phyloP scores from a whole-genome alignment of 2,329 filamentous ascomycete species.

The Aspergillus pseudotamarii region DNA sequence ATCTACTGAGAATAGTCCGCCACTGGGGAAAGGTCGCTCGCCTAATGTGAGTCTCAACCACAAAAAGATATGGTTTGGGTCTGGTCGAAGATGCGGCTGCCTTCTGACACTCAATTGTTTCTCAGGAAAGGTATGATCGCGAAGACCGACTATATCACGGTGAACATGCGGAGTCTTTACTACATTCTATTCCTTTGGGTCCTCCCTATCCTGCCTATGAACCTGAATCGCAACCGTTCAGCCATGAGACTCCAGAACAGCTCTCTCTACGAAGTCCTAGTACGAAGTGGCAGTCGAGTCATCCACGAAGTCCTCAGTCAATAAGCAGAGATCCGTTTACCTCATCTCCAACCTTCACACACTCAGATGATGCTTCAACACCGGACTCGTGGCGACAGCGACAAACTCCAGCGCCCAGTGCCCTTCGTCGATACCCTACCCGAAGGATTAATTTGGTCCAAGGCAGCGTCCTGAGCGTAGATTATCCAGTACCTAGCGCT shows the following conservation, averaged over 20 bases:
- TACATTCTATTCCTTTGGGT: background rate
- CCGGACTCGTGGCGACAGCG: background rate
- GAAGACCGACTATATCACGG: background rate
- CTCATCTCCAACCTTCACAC: too few relatives aligned
- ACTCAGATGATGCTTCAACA: background rate
- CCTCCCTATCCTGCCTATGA: background rate
- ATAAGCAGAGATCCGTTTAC: background rate
- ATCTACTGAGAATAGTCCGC: background rate
- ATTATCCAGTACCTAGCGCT: constrained; percentile 94
- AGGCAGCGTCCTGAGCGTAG: constrained; percentile 91
- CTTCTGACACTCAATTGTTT: background rate
- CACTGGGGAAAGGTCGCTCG: background rate
- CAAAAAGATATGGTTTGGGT: background rate
- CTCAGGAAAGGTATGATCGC: background rate
- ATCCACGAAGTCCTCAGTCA: background rate
- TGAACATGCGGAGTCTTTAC: background rate
- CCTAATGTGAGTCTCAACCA: background rate
- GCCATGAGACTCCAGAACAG: background rate
- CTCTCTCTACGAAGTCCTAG: background rate
- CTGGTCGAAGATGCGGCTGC: background rate
- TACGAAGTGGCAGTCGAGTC: background rate
- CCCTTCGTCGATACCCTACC: constrained; percentile 84
- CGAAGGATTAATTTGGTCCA: constrained; percentile 98
- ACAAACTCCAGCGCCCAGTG: background rate
- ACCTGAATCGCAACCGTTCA: background rate